Evolutionary conservation across 2,329 filamentous ascomycete genomes (phyloP).

Genomic region (Didymella arachidicola): DNA sequence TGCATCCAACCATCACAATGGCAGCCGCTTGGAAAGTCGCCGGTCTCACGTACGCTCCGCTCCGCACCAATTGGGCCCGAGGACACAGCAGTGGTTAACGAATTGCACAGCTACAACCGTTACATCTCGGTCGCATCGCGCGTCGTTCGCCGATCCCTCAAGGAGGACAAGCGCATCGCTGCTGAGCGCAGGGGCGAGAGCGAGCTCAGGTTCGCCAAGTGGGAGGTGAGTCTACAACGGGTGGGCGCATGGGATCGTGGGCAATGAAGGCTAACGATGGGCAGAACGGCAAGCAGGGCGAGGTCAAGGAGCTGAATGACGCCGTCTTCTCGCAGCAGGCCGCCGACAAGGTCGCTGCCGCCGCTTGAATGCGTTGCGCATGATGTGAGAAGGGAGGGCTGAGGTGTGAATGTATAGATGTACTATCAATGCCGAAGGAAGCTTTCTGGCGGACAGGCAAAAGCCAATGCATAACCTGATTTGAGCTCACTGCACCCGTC

Average conservation of each 20-base stretch:
- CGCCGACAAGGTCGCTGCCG: conserved; percentile 47
- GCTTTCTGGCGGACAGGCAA: conserved; percentile 25
- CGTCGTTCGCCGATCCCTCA: conserved; percentile 93
- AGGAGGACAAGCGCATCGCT: conserved; percentile 87
- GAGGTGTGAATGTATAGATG: conserved; percentile 47
- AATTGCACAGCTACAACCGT: conserved; percentile 88
- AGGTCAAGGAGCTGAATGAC: conserved; percentile 73
- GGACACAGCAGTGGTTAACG: conserved; percentile 37
- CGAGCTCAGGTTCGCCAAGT: conserved; percentile 91
- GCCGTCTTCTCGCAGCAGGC: conserved; percentile 59
- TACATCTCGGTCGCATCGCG: conserved; percentile 96
- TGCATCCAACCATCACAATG: conserved; percentile 71
- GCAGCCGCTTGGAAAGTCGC: conserved; percentile 98
- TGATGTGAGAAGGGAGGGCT: conserved; percentile 17
- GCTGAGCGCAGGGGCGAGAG: conserved; percentile 91
- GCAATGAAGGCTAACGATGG: conserved; percentile 39
- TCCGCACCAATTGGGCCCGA: conserved; percentile 20
- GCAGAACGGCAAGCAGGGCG: conserved; percentile 96
- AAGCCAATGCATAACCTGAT: conserved; percentile 42
- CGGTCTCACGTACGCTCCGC: conserved; percentile 82
- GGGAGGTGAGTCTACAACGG: conserved; percentile 75
- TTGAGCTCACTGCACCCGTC: conserved; percentile 27
- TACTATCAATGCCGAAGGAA: conserved; percentile 44
- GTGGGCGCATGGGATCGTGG: conserved; percentile 25
- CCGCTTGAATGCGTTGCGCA: conserved; percentile 37